Conservation (phyloP, 495 filamentous ascomycete genomes). For the Aspergillus nanangensis region DNA sequence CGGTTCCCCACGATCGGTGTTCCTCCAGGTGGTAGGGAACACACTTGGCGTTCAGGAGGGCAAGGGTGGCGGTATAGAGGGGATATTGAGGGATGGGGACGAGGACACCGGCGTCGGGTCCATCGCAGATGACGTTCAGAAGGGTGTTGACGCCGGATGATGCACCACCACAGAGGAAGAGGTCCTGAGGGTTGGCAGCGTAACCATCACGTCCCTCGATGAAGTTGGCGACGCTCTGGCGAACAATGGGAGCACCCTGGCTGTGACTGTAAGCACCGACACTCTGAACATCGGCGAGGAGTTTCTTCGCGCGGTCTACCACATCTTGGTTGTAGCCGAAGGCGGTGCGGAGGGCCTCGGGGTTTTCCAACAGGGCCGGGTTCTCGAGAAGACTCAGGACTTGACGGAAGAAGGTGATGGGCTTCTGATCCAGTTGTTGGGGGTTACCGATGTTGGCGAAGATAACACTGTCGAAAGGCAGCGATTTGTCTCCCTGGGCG, state of each 20-base stretch:
- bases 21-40: slow-evolving; percentile 95
- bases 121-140: slow-evolving; percentile 80
- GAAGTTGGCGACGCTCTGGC: slow-evolving; percentile 86
- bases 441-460: slow-evolving; percentile 98
- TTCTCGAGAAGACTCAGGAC: slow-evolving; percentile 93
- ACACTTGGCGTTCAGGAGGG: slow-evolving; percentile 77
- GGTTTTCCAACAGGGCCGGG: slow-evolving; percentile 73
- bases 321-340: slow-evolving; percentile 87
- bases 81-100: slow-evolving; percentile 98
- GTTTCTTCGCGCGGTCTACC: slow-evolving; percentile 70
- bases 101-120: slow-evolving; percentile 75
- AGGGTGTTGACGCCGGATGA: slow-evolving; percentile 93
- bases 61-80: slow-evolving; percentile 90
- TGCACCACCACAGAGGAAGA: slow-evolving; percentile 87
- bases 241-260: slow-evolving; percentile 78
- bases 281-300: slow-evolving; percentile 78
- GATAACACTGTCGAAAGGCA: slow-evolving; percentile 89
- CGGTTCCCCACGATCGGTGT: slow-evolving; percentile 77
- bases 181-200: slow-evolving; percentile 66
- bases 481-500: slow-evolving; percentile 49
- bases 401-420: slow-evolving; percentile 98
- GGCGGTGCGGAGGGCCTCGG: slow-evolving; percentile 57
- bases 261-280: slow-evolving; percentile 96
- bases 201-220: slow-evolving; percentile 89
- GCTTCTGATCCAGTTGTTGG: slow-evolving; percentile 97